Base-by-base conservation (phyloP, 768 basidiomycete genomes). In the Boletus reticulatus region DNA sequence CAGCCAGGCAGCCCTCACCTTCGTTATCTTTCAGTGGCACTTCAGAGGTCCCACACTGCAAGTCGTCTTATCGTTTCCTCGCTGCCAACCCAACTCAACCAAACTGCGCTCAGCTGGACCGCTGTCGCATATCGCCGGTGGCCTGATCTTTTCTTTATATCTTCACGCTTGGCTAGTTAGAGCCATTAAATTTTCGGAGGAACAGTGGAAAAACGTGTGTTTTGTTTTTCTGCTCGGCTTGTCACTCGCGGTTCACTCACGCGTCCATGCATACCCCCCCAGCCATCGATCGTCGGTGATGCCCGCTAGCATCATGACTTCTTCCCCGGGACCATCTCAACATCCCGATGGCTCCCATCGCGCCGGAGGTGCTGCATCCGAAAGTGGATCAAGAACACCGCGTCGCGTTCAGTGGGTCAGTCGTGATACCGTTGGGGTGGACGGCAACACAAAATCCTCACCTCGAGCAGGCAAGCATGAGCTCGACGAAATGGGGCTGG, bases 391-490 rank as follows among this genome's bases (percentile, higher is more conserved):
- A n/a, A 77, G 77, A 57, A 79, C 79, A 3, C 79, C 79, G 2
- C 76, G 78, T 22, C 80, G 77, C 45, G 80, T 84, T 4, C 82
- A 84, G 58, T 83, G 82, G 83, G 69, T 75, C 13, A 70, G 72
- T 48, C 58, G 59, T 24, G 63, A 67, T n/a, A 63, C 67, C 9
- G 57, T 60, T 36, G 58, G 62, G 48, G 17, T 36, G 9, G 44
- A 48, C 34, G 22, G 19, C 3, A 31, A 48, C 11, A n/a, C 42
- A 20, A 52, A 47, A 2, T 8, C 39, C 19, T 64, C 55, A 4
- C 52, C 63, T 22, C 61, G 37, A 31, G 22, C 34, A 32, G 62
- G 58, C 20, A 58, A 67, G n/a, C 77, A 78, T 50, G 76, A 72
- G 24, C 70, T 86, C 29, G 84, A 86, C 61, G 81, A 84, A 66